Base-by-base conservation (phyloP, 768 basidiomycete genomes). In the Neoboletus brunneissimus region DNA sequence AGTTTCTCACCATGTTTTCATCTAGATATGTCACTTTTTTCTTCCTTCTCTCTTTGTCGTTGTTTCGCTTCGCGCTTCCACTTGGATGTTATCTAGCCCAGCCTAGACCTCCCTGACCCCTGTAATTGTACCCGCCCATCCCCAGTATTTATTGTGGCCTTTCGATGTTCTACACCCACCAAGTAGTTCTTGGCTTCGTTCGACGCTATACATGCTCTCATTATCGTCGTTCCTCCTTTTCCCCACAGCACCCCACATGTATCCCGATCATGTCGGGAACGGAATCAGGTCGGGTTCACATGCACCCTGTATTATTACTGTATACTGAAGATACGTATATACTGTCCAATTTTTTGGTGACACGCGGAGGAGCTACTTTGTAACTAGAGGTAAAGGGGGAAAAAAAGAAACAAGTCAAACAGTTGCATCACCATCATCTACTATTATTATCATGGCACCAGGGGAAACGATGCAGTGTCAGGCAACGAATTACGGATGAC, bases 11-110 rank as follows among this genome's bases (percentile, higher is more conserved):
- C 61, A 49, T 51, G 62, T 54, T 54, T 58, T 48, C 25, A 64
- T 69, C 59, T 72, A 73, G 71, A 73, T 70, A 70, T 72, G 68
- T 35, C 65, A 65, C 42, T n/a, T 58, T 23, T 56, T 51, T 16
- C 4, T 51, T 11, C 4, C 16, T 37, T 32, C n/a, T n/a, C n/a
- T n/a, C 25, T 31, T 20, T 20, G 11, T n/a, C 46, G 29, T 54
- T 34, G 38, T 35, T 34, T 18, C 34, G 34, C 29, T 15, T 10
- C 48, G 43, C 18, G 53, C 32, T 47, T 48, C 57, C 18, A 20
- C 43, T 62, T 61, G 59, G 59, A 68, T 62, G 55, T 54, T 56
- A 64, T 72, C 70, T 70, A 72, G 70, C 64, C 44, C 61, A 57
- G 70, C 63, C 70, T 71, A 70, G 70, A 70, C 27, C 27, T 27